Conservation (phyloP, 305 asterid species). For the Solanum hybrid region DNA sequence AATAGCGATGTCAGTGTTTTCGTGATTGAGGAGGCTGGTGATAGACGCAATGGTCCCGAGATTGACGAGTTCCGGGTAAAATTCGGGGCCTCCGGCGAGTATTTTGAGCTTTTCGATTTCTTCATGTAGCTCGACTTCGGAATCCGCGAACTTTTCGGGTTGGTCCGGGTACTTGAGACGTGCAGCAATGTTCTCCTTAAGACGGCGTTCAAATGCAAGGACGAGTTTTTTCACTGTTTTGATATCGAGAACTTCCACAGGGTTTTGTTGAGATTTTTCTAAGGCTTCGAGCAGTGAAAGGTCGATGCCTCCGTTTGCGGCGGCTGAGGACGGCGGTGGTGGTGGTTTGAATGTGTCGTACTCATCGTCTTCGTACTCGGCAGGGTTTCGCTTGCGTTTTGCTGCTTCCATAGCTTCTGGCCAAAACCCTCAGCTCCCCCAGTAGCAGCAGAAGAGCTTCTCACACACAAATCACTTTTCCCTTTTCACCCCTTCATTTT, state of each 20-base stretch:
- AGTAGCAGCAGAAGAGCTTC: background rate
- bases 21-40: slow-evolving; percentile 67
- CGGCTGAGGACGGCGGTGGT: slow-evolving; percentile 8
- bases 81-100: slow-evolving; percentile 89
- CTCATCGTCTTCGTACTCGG: slow-evolving; percentile 2
- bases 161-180: slow-evolving; percentile 90
- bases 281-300: slow-evolving; percentile 90
- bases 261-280: slow-evolving; percentile 59
- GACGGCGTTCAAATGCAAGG: slow-evolving; percentile 85
- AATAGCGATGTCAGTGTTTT: slow-evolving; percentile 70
- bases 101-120: slow-evolving; percentile 85
- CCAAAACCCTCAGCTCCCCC: background rate
- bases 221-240: slow-evolving; percentile 79
- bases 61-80: slow-evolving; percentile 75
- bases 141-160: slow-evolving; percentile 89
- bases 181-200: slow-evolving; percentile 81
- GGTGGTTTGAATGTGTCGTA: slow-evolving; percentile 19
- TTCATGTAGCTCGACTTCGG: slow-evolving; percentile 88
- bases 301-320: slow-evolving; percentile 31
- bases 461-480: background rate
- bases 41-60: slow-evolving; percentile 74
- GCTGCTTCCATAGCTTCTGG: slow-evolving; percentile 2
- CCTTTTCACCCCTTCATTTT: background rate
- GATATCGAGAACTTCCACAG: slow-evolving; percentile 70
- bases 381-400: slow-evolving; percentile 52